Base-by-base conservation (phyloP, 345 rosid genomes). In the Populus ilicifolia region DNA sequence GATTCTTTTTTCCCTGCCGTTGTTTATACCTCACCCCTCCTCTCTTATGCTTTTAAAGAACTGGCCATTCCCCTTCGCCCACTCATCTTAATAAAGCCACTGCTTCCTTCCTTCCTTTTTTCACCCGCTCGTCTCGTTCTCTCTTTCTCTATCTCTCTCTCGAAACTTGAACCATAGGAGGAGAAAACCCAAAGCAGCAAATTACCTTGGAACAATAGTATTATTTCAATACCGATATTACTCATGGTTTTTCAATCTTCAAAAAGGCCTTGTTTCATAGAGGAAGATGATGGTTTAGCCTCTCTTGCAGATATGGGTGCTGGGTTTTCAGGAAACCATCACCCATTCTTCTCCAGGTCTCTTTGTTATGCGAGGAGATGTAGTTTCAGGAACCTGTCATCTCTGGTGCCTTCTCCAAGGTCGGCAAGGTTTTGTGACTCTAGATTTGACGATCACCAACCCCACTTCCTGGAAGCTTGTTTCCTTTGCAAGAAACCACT, bases 381-480 rank as follows among this genome's bases (percentile, higher is more conserved):
- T 46, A 91, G 92, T 76, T 70, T 88, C 59, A 84, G 84, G 43
- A 90, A 80, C 54, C 73, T 81, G 23, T 75, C 84, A 14, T 43
- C 80, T 23, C n/a, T 30, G 2, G 83, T 78, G 41, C 80, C 85
- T 21, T 93, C 96, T 46, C 90, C 91, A 3, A 88, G 93, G 80
- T 89, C 90, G 80, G 81, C 75, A 8, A 88, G 91, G 83, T 89
- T 88, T 69, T 91, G 86, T 82, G 92, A 90, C 77, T 84, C 90
- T 23, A 87, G 94, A 82, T 87, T 61, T 67, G 93, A 91, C 48
- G 87, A 85, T 25, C 91, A 85, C 11, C 93, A 75, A 2, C 89
- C 92, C 77, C 84, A 89, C 80, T 92, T 88, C 87, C 50, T 92
- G 82, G 93, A 89, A 65, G 73, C 92, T n/a, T 92, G 97, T 83